A percentile compares a stretch with the other conserved stretches of the same genome.
Evolutionary conservation across 202 grass and related monocot genomes (phyloP).

Genomic region (Saccharum hybrid): DNA sequence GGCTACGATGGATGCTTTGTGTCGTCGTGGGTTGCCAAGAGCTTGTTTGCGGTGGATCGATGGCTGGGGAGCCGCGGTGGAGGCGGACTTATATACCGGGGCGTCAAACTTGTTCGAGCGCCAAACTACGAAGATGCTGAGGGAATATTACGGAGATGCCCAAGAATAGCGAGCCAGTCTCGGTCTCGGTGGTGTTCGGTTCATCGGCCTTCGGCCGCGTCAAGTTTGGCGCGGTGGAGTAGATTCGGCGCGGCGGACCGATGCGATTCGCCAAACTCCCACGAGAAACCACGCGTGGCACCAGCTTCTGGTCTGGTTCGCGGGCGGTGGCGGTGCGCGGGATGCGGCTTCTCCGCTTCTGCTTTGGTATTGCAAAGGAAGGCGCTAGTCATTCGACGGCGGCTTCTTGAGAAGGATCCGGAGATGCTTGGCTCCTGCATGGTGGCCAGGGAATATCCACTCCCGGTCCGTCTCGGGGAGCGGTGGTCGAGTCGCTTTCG

Average conservation of each 20-base stretch:
- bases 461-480: background rate
- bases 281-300: background rate
- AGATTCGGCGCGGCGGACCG: background rate
- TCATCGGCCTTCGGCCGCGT: background rate
- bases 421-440: background rate
- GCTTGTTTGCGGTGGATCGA: background rate
- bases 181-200: no score
- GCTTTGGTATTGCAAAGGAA: background rate
- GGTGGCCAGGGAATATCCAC: conserved; percentile 22
- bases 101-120: no score
- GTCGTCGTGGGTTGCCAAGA: background rate
- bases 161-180: background rate
- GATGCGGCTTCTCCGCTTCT: background rate
- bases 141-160: conserved; percentile 69
- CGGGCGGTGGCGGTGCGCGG: background rate
- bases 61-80: background rate
- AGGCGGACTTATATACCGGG: conserved; percentile 39
- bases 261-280: background rate
- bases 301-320: background rate
- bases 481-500: conserved; percentile 5
- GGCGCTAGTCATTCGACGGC: background rate
- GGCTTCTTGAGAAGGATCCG: conserved; percentile 21
- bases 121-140: conserved; percentile 33
- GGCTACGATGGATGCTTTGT: background rate
- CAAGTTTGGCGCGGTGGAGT: conserved; percentile 3